phyloP scores from a whole-genome alignment of 305 asterid genomes.

The Euphrasia arctica region DNA sequence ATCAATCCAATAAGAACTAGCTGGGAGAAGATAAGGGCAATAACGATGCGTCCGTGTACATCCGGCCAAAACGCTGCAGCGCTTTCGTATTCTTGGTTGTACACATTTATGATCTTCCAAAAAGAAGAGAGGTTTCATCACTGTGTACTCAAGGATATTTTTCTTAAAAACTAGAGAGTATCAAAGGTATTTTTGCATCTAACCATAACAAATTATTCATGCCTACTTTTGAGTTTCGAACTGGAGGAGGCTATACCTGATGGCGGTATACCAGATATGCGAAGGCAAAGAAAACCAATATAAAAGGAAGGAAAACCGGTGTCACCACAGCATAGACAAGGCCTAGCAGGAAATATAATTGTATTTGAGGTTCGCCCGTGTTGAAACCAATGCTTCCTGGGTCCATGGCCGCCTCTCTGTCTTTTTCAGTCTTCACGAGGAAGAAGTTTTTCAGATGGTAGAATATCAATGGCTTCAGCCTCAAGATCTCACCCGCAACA shows the following conservation, averaged over 20 bases:
- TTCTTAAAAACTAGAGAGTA: no score
- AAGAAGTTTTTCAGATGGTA: slow-evolving; percentile 80
- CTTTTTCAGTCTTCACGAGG: slow-evolving; percentile 92
- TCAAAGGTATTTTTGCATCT: no score
- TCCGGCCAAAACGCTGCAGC: slow-evolving; percentile 98
- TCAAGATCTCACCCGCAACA: slow-evolving; percentile 83
- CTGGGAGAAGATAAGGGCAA: slow-evolving; percentile 81
- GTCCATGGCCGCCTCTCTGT: slow-evolving; percentile 90
- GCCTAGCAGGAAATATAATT: slow-evolving; percentile 88
- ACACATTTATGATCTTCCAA: slow-evolving; percentile 84
- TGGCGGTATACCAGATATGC: slow-evolving; percentile 87
- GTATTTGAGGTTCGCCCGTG: slow-evolving; percentile 99
- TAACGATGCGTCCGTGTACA: slow-evolving; percentile 80
- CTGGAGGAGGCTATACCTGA: slow-evolving; percentile 50
- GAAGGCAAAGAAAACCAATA: slow-evolving; percentile 78
- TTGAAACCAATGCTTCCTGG: slow-evolving; percentile 91
- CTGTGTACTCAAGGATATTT: neutral
- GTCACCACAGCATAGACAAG: slow-evolving; percentile 88
- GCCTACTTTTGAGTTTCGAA: neutral
- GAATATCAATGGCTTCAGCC: slow-evolving; percentile 76
- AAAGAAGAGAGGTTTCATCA: slow-evolving; percentile 7
- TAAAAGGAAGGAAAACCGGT: slow-evolving; percentile 86
- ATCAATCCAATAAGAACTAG: slow-evolving; percentile 74
- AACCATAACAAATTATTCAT: neutral
- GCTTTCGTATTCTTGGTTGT: slow-evolving; percentile 97